Evolutionary conservation across 2,329 filamentous ascomycete genomes (phyloP), one percentile per base, ranked within the genome.

Genomic region (Pestalotiopsis sp.): DNA sequence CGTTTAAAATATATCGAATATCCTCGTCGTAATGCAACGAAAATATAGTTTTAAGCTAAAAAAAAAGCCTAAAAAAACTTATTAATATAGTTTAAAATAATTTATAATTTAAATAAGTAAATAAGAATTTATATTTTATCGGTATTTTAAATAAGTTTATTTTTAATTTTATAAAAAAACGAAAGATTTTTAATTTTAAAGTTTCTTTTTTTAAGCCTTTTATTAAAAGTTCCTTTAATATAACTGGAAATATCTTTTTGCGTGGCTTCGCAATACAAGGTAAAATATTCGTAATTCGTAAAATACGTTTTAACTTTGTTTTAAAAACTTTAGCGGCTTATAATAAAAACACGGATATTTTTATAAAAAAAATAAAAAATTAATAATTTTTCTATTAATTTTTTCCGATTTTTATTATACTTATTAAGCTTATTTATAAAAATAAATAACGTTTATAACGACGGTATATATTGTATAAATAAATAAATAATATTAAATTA

Each of bases 371-470:
- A 3, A 70, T 70, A 25, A 78, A 41, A 27, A 75, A 69, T 23
- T 23, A 23, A 23, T 23, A 23, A 2, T 23, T 23, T 23, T 23
- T 23, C 2, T 23, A 23, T 23, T 23, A 1, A 23, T 23, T 23
- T 23, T 23, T 2, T 23, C 20, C 20, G 20, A 23, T 23, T 23
- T 23, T 70, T 70, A 27, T 72, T 69, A 58, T 72, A 75, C 71
- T 79, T 75, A 68, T 79, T 76, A 3, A 79, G 63, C n/a, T 72
- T 74, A 66, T 78, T 76, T 13, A 79, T 72, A 3, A 79, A 67
- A 39, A 79, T 70, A 38, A 71, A 74, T 41, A 57, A 69, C 12
- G 14, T 66, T 23, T 65, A 57, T 7, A 66, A 20, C 20, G 66
- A 68, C 2, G 23, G 36, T 2, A 67, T 64, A 4, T 69, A 9